Base-by-base conservation (phyloP, 768 basidiomycete species). In the Antrodiella citrinella region DNA sequence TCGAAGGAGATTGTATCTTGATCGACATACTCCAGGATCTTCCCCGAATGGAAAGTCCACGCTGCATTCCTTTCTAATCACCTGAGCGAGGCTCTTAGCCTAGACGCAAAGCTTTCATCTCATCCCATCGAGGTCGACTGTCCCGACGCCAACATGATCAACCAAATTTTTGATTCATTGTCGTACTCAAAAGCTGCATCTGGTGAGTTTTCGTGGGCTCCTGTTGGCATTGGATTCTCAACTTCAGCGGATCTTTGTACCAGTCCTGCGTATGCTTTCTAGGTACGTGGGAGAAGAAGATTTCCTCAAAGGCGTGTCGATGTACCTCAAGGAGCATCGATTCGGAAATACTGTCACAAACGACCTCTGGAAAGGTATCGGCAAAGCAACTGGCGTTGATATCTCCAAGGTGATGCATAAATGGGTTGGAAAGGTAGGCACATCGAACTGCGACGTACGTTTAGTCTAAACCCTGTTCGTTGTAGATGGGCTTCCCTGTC, bases 101-200 rank as follows among this genome's bases (percentile, higher is more conserved):
- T 95, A 43, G 95, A 98, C 61, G 77, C 91, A 2, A 89, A 91
- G 60, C 68, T 81, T 7, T 91, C 90, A 18, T 91, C 89, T 10
- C 94, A 98, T 65, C 88, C 95, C 1, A 87, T 98, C 58, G 91
- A 97, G 64, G 90, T 95, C 22, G 83, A 86, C 12, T 91, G 87
- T 62, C 86, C 84, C 0, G 90, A 94, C 62, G 86, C 89, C 5
- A 85, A 87, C 60, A 77, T 84, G 57, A 89, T 92, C 60, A 86
- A 85, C 59, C 83, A 86, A 15, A 91, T 95, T 52, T 95, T 96
- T 61, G 93, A 95, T 60, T 76, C 80, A 3, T 71, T 96, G 47
- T 90, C 86, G 2, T 95, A 94, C 65, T 82, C 85, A 39, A 94
- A 90, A 66, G 86, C 84, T 47, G 86, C 81, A 13, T 86, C 85